Evolutionary conservation across 768 basidiomycete species (phyloP).

Genomic region (Leucogyrophana mollusca): DNA sequence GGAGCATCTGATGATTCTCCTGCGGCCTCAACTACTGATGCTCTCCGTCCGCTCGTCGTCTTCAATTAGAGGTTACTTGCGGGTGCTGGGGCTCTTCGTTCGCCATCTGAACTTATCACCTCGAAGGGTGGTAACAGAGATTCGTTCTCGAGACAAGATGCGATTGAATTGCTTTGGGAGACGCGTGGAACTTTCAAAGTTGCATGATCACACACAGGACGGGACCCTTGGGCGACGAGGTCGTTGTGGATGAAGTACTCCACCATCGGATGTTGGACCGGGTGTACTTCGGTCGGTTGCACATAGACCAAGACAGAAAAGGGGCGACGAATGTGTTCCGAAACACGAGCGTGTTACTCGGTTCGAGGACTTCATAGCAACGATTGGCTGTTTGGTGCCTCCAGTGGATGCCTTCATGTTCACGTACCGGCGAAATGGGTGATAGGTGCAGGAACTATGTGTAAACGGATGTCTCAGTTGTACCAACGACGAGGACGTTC

Average conservation of each 20-base stretch:
- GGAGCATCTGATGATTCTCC: slow-evolving; percentile 12
- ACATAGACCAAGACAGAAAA: slow-evolving; percentile 32
- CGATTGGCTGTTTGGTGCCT: not conserved
- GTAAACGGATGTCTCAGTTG: slow-evolving; percentile 29
- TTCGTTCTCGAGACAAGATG: slow-evolving; percentile 51
- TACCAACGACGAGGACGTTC: slow-evolving; percentile 28
- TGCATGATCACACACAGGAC: slow-evolving; percentile 22
- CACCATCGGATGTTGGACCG: slow-evolving; percentile 9
- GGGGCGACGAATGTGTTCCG: slow-evolving; percentile 16
- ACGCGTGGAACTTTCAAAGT: slow-evolving; percentile 7
- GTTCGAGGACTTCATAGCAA: slow-evolving; percentile 1
- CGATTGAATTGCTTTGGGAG: slow-evolving; percentile 24
- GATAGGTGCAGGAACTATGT: slow-evolving; percentile 16
- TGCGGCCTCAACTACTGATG: not conserved
- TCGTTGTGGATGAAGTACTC: slow-evolving; percentile 10
- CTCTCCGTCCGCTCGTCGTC: slow-evolving; percentile 10
- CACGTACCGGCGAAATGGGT: slow-evolving; percentile 21
- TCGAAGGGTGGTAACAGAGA: slow-evolving; percentile 52
- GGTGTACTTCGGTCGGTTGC: slow-evolving; percentile 27
- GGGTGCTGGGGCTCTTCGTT: slow-evolving; percentile 13
- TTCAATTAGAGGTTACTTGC: slow-evolving; percentile 11
- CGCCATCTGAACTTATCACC: slow-evolving; percentile 38
- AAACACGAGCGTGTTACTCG: slow-evolving; percentile 28
- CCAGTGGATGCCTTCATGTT: slow-evolving; percentile 18
- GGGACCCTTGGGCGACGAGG: slow-evolving; percentile 2